Evolutionary conservation across 2,329 filamentous ascomycete species (phyloP), one percentile per base, ranked within the genome.

Genomic region (Elsinoe ampelina): DNA sequence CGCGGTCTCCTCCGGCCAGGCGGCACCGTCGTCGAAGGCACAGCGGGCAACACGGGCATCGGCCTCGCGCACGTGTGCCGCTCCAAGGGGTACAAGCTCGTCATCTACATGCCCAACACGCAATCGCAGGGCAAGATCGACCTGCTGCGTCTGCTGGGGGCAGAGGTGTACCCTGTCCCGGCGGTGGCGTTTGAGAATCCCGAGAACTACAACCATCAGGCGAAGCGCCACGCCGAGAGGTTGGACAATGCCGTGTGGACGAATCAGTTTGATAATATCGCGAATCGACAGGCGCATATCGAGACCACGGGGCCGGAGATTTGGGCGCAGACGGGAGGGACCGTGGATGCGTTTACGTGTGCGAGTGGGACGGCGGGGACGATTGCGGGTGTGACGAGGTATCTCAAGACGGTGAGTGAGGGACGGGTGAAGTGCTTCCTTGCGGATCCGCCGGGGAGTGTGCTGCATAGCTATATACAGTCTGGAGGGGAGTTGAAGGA

Each of bases 101-200:
- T 97, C 68, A 98, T 98, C 70, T 98, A 97, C 82, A 97, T 98
- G 93, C 93, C 93, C 66, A 87, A 98, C 78, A 97, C 92, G 50
- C 93, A 97, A 75, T 95, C 91, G 17, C 92, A 95, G 75, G 93
- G 91, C 70, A 98, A 98, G 78, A 88, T 98, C 69, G 93, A 97
- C 71, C 80, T 98, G 55, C 77, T 98, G 62, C 81, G 92, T 7
- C 78, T 97, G 35, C 81, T 98, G 8, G 93, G 93, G 62, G 93
- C 93, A 22, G 91, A 97, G 72, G 93, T 98, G 34, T 87, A 95
- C 74, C 91, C 93, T 15, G 93, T 98, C 0, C 93, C 93, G 13
- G 93, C 92, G 6, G 93, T 97, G 13, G 86, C 93, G 2, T 97
- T 95, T 67, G 91, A 97, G 61, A 89, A 97, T 75, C 89, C 90